Evolutionary conservation across 352 stramenopile genomes (phyloP).

Genomic region (Elongisporangium prolatum): DNA sequence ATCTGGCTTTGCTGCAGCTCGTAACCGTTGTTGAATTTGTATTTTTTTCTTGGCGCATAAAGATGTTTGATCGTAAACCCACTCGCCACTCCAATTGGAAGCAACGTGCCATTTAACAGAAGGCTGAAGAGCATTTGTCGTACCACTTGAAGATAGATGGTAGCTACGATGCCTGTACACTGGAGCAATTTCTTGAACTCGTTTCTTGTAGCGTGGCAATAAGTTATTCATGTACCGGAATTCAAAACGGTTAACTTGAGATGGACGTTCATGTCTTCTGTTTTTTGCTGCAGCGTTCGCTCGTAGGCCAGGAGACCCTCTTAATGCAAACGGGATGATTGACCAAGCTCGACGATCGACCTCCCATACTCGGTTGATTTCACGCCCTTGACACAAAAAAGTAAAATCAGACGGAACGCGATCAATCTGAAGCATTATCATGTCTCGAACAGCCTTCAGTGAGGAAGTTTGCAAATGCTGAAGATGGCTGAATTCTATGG

Average conservation of each 20-base stretch:
- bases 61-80: slow-evolving; percentile 43
- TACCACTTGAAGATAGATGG: slow-evolving; percentile 14
- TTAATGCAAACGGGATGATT: slow-evolving; percentile 52
- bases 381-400: slow-evolving; percentile 49
- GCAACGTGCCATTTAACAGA: slow-evolving; percentile 38
- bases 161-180: slow-evolving; percentile 47
- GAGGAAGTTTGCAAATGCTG: slow-evolving; percentile 47
- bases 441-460: slow-evolving; percentile 40
- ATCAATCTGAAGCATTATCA: slow-evolving; percentile 36
- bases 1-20: slow-evolving; percentile 20
- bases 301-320: slow-evolving; percentile 43
- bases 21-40: slow-evolving; percentile 31
- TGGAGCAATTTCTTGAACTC: slow-evolving; percentile 40
- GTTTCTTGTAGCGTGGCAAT: slow-evolving; percentile 61
- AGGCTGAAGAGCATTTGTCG: slow-evolving; percentile 20
- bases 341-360: slow-evolving; percentile 49
- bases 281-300: slow-evolving; percentile 29
- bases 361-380: slow-evolving; percentile 50
- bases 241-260: slow-evolving; percentile 32
- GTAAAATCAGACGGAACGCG: slow-evolving; percentile 34
- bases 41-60: slow-evolving; percentile 28
- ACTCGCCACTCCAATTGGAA: slow-evolving; percentile 60
- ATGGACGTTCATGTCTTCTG: slow-evolving; percentile 27
- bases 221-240: slow-evolving; percentile 61
- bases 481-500: slow-evolving; percentile 50